Base-by-base conservation (phyloP, 1,284 basidiomycete genomes). In the Lignosus rhinocerotis region DNA sequence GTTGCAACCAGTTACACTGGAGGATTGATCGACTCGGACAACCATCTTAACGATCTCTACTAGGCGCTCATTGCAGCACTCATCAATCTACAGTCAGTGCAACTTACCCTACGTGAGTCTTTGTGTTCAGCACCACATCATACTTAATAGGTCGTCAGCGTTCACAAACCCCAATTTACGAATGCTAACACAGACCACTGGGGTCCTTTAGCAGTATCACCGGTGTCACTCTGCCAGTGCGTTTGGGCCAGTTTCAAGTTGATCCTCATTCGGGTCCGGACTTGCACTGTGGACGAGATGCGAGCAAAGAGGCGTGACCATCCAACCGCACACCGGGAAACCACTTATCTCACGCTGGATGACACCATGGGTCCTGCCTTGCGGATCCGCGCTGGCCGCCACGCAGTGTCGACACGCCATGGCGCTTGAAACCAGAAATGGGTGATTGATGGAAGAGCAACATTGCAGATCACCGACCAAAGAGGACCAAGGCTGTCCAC, bases 381-480 rank as follows among this genome's bases (percentile, higher is more conserved):
- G 61, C 58, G 56, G 61, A 63, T 63, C 58, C 46, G 47, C 46
- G 42, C 42, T 17, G 19, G 33, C 30, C 30, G 43, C 38, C 25
- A 31, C 42, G 21, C 19, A 47, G 25, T 25, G 25, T 25, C 25
- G 25, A 25, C 25, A 25, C 25, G 25, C 25, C 25, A 25, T 25
- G 25, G 25, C 25, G 25, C 25, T 30, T 45, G 51, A 47, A 36
- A 51, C 12, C 53, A 12, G 36, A 2, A n/a, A 44, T 53, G 38
- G 42, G 50, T 61, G 62, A 64, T 57, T 59, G 59, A 64, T 64
- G 55, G 38, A 12, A 47, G 32, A 43, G 45, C 49, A 53, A 54
- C 51, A 55, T 44, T 61, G 62, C 62, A 64, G 62, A 64, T 64
- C 59, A 59, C 56, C 56, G 46, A 48, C 50, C n/a, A n/a, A n/a